Conservation (phyloP, 768 basidiomycete genomes). For the Amanita exitialis region DNA sequence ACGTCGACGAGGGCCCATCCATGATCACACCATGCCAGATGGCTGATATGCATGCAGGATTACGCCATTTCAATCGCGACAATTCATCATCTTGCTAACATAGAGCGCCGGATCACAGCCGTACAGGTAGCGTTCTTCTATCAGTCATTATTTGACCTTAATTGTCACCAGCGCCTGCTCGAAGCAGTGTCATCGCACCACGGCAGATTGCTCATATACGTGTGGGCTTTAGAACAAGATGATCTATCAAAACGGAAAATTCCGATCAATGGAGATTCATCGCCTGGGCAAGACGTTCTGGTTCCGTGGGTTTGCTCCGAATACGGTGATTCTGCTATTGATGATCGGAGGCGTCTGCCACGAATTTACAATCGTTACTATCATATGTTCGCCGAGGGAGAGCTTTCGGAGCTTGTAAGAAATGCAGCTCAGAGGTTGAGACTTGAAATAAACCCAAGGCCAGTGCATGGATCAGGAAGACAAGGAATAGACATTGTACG, state of each 20-base stretch:
- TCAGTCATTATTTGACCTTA: background rate
- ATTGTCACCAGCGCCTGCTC: constrained; percentile 42
- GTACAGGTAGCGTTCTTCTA: constrained; percentile 48
- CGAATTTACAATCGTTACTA: constrained; percentile 84
- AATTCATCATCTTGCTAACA: constrained; percentile 89
- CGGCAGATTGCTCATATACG: constrained; percentile 83
- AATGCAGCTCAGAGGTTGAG: constrained; percentile 54
- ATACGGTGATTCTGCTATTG: constrained; percentile 12
- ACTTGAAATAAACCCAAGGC: constrained; percentile 35
- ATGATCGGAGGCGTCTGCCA: constrained; percentile 10
- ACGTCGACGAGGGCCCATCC: constrained; percentile 7
- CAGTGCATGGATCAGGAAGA: constrained; percentile 11
- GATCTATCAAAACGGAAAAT: constrained; percentile 70
- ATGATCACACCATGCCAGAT: background rate
- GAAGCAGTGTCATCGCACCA: constrained; percentile 54
- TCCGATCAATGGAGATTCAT: constrained; percentile 19
- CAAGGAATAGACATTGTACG: constrained; percentile 58
- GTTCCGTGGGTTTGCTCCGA: constrained; percentile 77
- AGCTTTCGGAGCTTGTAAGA: constrained; percentile 52
- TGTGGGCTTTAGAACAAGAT: constrained; percentile 96
- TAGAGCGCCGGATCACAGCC: constrained; percentile 57
- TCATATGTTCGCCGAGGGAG: constrained; percentile 86
- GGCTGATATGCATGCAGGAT: constrained; percentile 42
- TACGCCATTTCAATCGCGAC: constrained; percentile 97
- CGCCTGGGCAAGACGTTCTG: constrained; percentile 67